phyloP scores from a whole-genome alignment of 176 grass and related monocot species.

The Carex pumila region DNA sequence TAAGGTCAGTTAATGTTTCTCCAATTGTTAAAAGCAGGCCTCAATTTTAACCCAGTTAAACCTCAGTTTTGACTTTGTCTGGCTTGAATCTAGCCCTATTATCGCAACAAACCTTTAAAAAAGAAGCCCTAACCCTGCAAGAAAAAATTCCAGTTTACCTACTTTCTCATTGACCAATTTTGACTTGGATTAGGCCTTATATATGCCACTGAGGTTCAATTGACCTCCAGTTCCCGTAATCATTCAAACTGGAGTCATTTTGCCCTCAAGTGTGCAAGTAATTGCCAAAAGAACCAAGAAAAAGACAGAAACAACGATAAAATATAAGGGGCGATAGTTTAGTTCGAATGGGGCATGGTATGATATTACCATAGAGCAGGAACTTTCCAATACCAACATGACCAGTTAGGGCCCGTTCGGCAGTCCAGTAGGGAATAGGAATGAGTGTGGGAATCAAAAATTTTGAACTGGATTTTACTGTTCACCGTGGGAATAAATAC shows the following conservation, averaged over 20 bases:
- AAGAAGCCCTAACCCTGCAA: neutral
- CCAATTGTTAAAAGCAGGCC: neutral
- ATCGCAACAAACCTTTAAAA: neutral
- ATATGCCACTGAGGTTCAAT: neutral
- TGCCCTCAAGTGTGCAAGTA: neutral
- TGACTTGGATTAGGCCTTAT: neutral
- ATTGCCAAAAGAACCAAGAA: neutral
- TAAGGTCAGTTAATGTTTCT: slow-evolving; percentile 18
- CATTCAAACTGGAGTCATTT: neutral
- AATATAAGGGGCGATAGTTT: neutral
- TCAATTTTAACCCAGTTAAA: slow-evolving; percentile 2
- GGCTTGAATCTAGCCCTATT: neutral
- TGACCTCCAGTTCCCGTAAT: neutral
- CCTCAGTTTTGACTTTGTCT: neutral
- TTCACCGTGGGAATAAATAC: too few species aligned
- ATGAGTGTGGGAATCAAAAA: too few species aligned
- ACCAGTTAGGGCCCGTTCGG: too few species aligned
- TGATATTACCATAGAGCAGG: neutral
- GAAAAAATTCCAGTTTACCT: neutral
- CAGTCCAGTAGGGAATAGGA: too few species aligned
- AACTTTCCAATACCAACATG: neutral
- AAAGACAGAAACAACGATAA: neutral
- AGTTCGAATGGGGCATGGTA: neutral
- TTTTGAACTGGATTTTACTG: too few species aligned
- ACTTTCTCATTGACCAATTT: neutral